Evolutionary conservation across 1,284 basidiomycete genomes (phyloP).

Genomic region (Microbotryum violaceum): DNA sequence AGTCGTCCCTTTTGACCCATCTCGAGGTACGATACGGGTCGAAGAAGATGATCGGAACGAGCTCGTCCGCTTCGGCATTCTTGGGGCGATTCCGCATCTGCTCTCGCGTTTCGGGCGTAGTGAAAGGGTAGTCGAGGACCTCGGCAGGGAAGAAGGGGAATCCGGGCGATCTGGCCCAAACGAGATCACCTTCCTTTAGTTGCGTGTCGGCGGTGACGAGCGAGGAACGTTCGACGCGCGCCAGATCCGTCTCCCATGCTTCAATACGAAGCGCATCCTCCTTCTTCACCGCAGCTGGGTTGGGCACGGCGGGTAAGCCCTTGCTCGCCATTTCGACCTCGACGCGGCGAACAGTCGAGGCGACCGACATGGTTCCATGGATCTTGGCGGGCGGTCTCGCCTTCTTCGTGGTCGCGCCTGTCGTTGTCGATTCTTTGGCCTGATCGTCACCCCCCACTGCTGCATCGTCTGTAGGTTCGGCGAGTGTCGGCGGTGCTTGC

Average conservation of each 20-base stretch:
- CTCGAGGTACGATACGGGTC: slow-evolving; percentile 7
- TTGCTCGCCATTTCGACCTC: neutral
- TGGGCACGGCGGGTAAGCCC: neutral
- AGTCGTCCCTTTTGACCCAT: slow-evolving; percentile 4
- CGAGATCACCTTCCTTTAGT: slow-evolving; percentile 10
- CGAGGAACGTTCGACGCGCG: neutral
- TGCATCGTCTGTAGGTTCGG: no score
- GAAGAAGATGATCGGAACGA: slow-evolving; percentile 16
- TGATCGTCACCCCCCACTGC: slow-evolving; percentile 6
- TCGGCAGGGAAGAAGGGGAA: slow-evolving; percentile 44
- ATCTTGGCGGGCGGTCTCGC: slow-evolving; percentile 1
- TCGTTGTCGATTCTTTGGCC: neutral
- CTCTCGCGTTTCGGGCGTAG: slow-evolving; percentile 9
- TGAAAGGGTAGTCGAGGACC: slow-evolving; percentile 37
- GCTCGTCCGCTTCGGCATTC: neutral
- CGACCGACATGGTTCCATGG: neutral
- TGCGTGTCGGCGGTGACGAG: neutral
- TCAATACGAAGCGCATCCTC: neutral
- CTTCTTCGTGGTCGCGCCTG: neutral
- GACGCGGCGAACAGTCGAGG: neutral
- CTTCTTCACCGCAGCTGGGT: neutral
- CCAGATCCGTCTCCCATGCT: neutral
- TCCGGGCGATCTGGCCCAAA: slow-evolving; percentile 26
- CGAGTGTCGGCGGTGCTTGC: no score
- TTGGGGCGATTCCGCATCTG: neutral